A percentile compares a stretch with the other conserved stretches of the same genome.
phyloP scores from a whole-genome alignment of 1,284 basidiomycete species.

The Wallemia ichthyophaga region DNA sequence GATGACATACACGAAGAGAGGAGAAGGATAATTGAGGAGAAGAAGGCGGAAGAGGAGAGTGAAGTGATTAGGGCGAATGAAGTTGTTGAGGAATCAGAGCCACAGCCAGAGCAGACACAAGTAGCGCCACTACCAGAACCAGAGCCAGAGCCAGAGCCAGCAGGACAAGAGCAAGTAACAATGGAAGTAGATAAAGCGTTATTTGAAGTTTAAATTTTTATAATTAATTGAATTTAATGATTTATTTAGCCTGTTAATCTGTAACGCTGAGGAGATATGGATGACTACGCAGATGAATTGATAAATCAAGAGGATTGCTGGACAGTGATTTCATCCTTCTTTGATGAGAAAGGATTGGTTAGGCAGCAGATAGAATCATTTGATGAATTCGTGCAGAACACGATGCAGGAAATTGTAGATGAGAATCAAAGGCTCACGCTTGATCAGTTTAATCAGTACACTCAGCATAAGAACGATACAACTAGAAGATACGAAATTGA shows the following conservation, averaged over 20 bases:
- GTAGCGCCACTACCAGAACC: not conserved
- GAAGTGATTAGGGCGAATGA: not conserved
- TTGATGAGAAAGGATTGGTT: conserved; percentile 88
- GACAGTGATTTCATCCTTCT: conserved; percentile 86
- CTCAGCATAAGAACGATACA: conserved; percentile 45
- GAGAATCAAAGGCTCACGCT: conserved; percentile 78
- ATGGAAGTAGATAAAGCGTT: not conserved
- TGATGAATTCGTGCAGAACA: conserved; percentile 97
- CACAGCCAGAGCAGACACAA: not conserved
- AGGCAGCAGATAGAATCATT: conserved; percentile 93
- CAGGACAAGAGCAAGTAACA: not conserved
- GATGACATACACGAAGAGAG: not conserved
- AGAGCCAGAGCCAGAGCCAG: not conserved
- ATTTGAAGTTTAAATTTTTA: not conserved
- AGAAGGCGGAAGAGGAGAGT: not conserved
- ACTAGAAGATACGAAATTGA: conserved; percentile 77
- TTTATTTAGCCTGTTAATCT: not conserved
- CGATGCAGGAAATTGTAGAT: conserved; percentile 98
- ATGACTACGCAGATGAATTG: conserved; percentile 33
- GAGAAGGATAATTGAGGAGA: not conserved
- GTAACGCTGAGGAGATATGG: not conserved
- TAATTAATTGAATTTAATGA: not conserved
- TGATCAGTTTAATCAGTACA: conserved; percentile 86
- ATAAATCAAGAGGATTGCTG: conserved; percentile 79
- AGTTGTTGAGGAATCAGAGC: not conserved